A percentile compares a stretch with the other conserved stretches of the same genome.
Evolutionary conservation across 148 eudicot species (phyloP).

Genomic region (Rhododendron vialii): DNA sequence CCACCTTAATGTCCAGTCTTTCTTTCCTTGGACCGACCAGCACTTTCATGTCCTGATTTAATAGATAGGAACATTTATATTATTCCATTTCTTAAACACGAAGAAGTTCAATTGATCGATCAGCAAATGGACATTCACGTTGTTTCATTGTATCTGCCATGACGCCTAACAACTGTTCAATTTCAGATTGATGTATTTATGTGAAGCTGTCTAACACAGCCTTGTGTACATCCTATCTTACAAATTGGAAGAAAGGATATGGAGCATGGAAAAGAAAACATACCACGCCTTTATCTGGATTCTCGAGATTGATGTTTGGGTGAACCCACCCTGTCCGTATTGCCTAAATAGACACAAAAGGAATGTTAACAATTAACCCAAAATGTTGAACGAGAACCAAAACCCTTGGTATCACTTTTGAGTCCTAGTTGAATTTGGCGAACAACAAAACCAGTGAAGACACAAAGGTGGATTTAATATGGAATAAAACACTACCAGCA

Average conservation of each 20-base stretch:
- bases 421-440: not conserved
- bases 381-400: not conserved
- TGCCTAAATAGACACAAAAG: slow-evolving; percentile 38
- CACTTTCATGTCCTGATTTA: slow-evolving; percentile 61
- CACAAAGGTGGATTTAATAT: not conserved
- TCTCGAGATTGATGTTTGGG: slow-evolving; percentile 94
- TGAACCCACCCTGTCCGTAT: slow-evolving; percentile 95
- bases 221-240: not conserved
- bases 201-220: not conserved
- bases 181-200: not conserved
- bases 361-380: slow-evolving; percentile 8
- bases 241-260: not conserved
- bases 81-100: not conserved
- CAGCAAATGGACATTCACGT: not conserved
- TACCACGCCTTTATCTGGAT: slow-evolving; percentile 91
- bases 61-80: not conserved
- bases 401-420: not conserved
- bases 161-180: not conserved
- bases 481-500: not conserved
- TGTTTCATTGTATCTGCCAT: not conserved
- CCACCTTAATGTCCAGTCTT: slow-evolving; percentile 72
- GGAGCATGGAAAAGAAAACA: slow-evolving; percentile 18
- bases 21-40: slow-evolving; percentile 89
- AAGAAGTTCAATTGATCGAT: not conserved
- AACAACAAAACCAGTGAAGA: not conserved